Base-by-base conservation (phyloP, 2,329 filamentous ascomycete genomes). In the Cladosporium sp. region DNA sequence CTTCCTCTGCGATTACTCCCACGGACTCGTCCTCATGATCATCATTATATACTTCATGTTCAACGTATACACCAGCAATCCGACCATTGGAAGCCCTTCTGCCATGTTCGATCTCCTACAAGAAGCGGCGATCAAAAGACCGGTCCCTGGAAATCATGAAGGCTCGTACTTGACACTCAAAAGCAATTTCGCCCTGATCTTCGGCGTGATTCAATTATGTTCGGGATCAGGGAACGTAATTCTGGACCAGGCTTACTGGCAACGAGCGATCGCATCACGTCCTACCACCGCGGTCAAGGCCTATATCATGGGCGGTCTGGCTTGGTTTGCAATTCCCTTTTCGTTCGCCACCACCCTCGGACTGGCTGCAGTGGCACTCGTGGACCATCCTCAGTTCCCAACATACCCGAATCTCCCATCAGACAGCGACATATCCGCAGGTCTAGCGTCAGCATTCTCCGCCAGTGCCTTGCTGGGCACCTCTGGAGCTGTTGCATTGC, bases 301-400 rank as follows among this genome's bases (percentile, higher is more conserved):
- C 9, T 67, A 67, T 38, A 59, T 65, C 22, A 62, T 76, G 3
- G 72, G 71, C 15, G 72, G 72, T 0, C 58, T 77, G 6, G 72
- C 71, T 3, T 76, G 72, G 68, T 75, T 75, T 52, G 73, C 70
- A 4, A 73, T 77, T 15, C 73, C 73, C 0, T 76, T 73, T 42
- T 67, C 68, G 2, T 70, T 73, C 54, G 68, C 71, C 1, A 75
- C 74, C 1, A 73, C 72, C 1, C 60, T 76, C 48, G 73, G 74
- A 11, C 65, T 77, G 2, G 72, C 70, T 0, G 69, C 48, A 13
- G 48, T 69, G 1, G 74, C 72, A 6, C 62, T 76, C n/a, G 70
- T 67, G 3, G 62, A 70, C 53, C 69, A 68, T 20, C 70, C 69
- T 4, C 56, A 55, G 13, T 74, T 72, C 40, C 72, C 71, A 9